Conservation (phyloP, 768 basidiomycete species). For the Leccinum aurantiacum region DNA sequence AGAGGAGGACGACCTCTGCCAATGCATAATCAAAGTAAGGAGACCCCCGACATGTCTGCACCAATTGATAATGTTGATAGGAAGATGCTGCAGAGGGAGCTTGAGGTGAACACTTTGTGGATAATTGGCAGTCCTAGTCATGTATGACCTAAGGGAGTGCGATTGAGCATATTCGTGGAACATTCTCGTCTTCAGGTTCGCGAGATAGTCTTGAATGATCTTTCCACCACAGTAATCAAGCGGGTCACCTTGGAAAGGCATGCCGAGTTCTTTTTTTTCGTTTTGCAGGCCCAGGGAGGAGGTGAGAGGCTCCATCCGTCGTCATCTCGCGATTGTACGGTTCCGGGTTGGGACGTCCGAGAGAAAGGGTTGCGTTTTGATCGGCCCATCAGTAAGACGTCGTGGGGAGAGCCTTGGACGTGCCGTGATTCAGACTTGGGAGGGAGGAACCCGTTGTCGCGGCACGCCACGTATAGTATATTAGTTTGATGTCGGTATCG, state of each 20-base stretch:
- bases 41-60: not conserved
- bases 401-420: no score
- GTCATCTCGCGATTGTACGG: no score
- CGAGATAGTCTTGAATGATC: constrained; percentile 13
- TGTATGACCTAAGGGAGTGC: constrained; percentile 27
- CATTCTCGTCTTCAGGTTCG: not conserved
- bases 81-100: constrained; percentile 17
- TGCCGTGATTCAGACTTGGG: no score
- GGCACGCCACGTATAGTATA: no score
- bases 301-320: no score
- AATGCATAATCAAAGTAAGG: not conserved
- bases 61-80: constrained; percentile 30
- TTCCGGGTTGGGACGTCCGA: no score
- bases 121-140: constrained; percentile 17
- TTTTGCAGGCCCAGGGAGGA: no score
- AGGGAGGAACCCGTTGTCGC: no score
- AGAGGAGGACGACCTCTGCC: no score
- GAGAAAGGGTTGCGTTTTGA: no score
- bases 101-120: constrained; percentile 16
- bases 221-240: constrained; percentile 13
- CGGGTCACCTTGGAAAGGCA: constrained; percentile 6
- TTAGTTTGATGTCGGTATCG: no score
- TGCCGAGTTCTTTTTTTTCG: not conserved
- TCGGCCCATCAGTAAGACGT: no score
- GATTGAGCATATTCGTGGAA: constrained; percentile 6